These are phyloP conservation scores for Mycena olivaceomarginata DNA, from an alignment of 768 basidiomycete species.

Conservation along the genomic window DNA sequence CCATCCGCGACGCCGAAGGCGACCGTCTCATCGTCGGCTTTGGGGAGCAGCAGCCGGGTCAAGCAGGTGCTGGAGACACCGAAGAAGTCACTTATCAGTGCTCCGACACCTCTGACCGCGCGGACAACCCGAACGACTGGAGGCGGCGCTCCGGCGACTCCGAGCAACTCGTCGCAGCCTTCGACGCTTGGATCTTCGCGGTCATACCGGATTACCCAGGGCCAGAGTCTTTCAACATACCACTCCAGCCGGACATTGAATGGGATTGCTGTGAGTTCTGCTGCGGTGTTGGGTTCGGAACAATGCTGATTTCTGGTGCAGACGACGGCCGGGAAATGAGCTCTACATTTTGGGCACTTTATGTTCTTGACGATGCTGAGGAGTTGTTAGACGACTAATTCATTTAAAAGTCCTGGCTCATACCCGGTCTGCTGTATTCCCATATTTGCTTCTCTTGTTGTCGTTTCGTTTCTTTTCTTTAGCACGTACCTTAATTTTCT, in stretches of 20 bases:
- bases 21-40: slow-evolving; percentile 75
- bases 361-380: slow-evolving; percentile 45
- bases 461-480: slow-evolving; percentile 31
- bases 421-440: slow-evolving; percentile 44
- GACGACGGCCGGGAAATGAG: slow-evolving; percentile 47
- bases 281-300: neutral
- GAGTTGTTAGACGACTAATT: slow-evolving; percentile 39
- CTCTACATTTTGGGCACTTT: slow-evolving; percentile 44
- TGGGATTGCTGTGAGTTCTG: slow-evolving; percentile 77
- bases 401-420: slow-evolving; percentile 41
- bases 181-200: slow-evolving; percentile 77
- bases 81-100: slow-evolving; percentile 93
- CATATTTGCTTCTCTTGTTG: slow-evolving; percentile 45
- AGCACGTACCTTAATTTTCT: slow-evolving; percentile 42
- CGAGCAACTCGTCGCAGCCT: slow-evolving; percentile 70
- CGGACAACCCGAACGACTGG: slow-evolving; percentile 76
- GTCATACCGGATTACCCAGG: slow-evolving; percentile 81
- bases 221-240: slow-evolving; percentile 83
- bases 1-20: slow-evolving; percentile 69
- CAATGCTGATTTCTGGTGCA: slow-evolving; percentile 15
- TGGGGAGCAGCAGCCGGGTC: slow-evolving; percentile 70
- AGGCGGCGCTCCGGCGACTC: slow-evolving; percentile 74
- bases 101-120: slow-evolving; percentile 91
- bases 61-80: slow-evolving; percentile 81
- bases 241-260: slow-evolving; percentile 85